A percentile compares a stretch with the other conserved stretches of the same genome.
These are phyloP conservation scores for Phytopythium montanum DNA, from an alignment of 352 stramenopile genomes.

Conservation along the genomic window DNA sequence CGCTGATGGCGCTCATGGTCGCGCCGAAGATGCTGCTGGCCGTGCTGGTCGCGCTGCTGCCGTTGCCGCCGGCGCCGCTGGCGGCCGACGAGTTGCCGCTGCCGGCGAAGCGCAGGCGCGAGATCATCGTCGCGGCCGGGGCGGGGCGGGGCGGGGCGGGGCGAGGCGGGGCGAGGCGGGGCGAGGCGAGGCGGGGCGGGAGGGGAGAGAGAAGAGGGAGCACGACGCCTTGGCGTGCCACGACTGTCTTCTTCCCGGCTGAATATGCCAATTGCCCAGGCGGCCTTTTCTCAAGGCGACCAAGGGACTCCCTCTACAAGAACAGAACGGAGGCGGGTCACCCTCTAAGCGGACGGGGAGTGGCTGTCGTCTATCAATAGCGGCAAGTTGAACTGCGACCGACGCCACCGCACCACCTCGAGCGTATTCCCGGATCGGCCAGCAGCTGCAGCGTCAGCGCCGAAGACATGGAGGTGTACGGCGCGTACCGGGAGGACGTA, in stretches of 20 bases:
- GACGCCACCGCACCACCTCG: background rate
- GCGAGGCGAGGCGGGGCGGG: too few relatives aligned
- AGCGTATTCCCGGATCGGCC: background rate
- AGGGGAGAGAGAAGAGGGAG: too few relatives aligned
- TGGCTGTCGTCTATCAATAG: background rate
- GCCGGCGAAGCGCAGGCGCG: constrained; percentile 47
- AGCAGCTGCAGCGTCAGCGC: background rate
- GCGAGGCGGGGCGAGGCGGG: too few relatives aligned
- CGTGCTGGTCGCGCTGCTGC: constrained; percentile 22
- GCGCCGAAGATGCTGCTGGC: constrained; percentile 68
- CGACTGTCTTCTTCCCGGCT: background rate
- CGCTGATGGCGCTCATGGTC: constrained; percentile 46
- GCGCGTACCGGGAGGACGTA: constrained; percentile 41
- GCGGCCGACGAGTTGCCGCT: constrained; percentile 30
- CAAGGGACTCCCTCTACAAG: background rate
- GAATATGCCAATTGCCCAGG: background rate
- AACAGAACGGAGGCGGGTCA: too few relatives aligned
- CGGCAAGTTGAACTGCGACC: background rate
- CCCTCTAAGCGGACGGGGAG: background rate
- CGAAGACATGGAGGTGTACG: constrained; percentile 50
- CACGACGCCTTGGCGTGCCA: too few relatives aligned
- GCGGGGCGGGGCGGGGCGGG: background rate
- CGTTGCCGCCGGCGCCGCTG: constrained; percentile 27
- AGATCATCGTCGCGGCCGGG: constrained; percentile 45
- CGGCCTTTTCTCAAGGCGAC: background rate